Base-by-base conservation (phyloP, 164 flowering plant genomes). In the Saururus chinensis region DNA sequence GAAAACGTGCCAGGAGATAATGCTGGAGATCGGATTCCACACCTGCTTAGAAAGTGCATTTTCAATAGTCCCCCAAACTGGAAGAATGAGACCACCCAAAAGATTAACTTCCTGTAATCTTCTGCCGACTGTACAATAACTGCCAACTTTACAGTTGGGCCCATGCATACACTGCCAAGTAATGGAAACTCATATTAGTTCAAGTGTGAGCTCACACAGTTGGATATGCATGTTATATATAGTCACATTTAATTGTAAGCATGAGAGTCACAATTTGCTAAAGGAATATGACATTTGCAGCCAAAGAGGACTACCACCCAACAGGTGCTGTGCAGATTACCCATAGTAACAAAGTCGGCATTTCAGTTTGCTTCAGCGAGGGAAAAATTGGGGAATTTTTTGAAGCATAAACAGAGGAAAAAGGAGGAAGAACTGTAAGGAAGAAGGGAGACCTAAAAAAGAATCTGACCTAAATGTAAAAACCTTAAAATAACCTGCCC, bases 21-120 rank as follows among this genome's bases (percentile, higher is more conserved):
- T 17, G 45, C 21, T 24, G 42, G 4, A 22, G 53, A 35, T 60
- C n/a, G 58, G 51, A 30, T 14, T 14, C 51, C 11, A n/a, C 60
- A 93, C 99, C 96, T 93, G 99, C 75, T 90, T 93, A 22, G 92
- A 76, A 19, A 93, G 91, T 59, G 97, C 96, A 70, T 88, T 88
- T 68, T 85, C 97, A 60, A 93, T 83, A 41, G 96, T 82, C 35
- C 95, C 95, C 99, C 97, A 93, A 64, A 90, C 77, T 59, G 99
- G 99, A 80, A 93, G 87, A 76, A 90, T 90, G 45, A 90, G 89
- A 64, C 97, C 99, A 64, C 99, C 99, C 71, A 93, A 74, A 23
- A 93, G 83, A 76, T 90, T 87, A 52, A 90, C 96, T 80, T 90
- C 97, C 70, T 93, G 99, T 53, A 81, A 54, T 80, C 99, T 81